phyloP scores from a whole-genome alignment of 495 filamentous ascomycete genomes.

The Penicillium steckii region DNA sequence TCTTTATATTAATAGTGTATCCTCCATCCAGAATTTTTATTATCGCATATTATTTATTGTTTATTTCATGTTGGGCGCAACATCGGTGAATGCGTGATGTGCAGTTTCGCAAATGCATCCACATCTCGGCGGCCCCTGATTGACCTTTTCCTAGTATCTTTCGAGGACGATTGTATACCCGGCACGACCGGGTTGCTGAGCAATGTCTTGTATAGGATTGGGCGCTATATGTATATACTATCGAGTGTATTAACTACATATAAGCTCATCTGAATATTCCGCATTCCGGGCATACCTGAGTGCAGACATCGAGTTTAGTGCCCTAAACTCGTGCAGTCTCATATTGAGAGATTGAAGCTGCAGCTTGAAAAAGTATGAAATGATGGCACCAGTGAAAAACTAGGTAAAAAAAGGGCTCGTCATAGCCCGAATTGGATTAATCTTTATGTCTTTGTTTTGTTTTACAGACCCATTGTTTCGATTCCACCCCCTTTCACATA shows the following conservation, averaged over 20 bases:
- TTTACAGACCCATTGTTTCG: background rate
- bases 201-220: background rate
- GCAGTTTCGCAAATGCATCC: background rate
- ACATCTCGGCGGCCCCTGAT: background rate
- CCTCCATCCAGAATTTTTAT: background rate
- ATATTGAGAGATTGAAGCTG: background rate
- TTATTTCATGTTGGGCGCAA: too few relatives aligned
- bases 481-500: background rate
- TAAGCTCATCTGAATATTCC: too few relatives aligned
- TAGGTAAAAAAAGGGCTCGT: background rate
- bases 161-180: background rate
- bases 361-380: background rate
- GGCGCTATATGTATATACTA: background rate
- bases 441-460: background rate
- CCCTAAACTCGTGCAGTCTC: constrained; percentile 14
- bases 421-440: background rate
- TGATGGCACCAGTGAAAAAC: background rate
- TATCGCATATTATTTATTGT: background rate
- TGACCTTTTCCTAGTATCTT: background rate
- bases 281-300: too few relatives aligned
- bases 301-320: too few relatives aligned
- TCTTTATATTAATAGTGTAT: constrained; percentile 21
- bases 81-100: background rate
- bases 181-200: background rate
- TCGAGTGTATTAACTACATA: background rate